Percentiles rank a stretch among this genome's conserved stretches.
Conservation (phyloP, 495 filamentous ascomycete genomes). For the Lasiosphaeriaceae sp. region DNA sequence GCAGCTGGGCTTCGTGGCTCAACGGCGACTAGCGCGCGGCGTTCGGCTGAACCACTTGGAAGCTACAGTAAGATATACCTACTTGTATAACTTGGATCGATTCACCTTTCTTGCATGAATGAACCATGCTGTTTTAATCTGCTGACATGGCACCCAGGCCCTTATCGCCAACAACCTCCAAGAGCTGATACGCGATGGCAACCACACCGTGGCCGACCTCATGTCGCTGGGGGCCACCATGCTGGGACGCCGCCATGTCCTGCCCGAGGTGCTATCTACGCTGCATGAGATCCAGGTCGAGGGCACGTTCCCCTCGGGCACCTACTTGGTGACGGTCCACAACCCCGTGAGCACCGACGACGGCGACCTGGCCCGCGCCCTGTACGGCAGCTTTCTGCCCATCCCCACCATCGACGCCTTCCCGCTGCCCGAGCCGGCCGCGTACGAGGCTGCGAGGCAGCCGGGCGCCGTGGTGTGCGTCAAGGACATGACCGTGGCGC, state of each 20-base stretch:
- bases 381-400: conserved; percentile 92
- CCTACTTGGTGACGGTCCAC: conserved; percentile 93
- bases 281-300: conserved; percentile 87
- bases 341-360: conserved; percentile 84
- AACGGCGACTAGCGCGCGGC: conserved; percentile 83
- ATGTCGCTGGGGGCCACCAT: conserved; percentile 88
- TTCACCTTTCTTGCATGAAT: too few species aligned
- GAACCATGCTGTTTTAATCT: too few species aligned
- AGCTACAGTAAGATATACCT: conserved; percentile 73
- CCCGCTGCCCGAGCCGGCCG: conserved; percentile 53
- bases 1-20: conserved; percentile 83
- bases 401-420: conserved; percentile 66
- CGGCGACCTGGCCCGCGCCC: conserved; percentile 76
- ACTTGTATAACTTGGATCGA: too few species aligned
- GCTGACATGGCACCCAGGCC: conserved; percentile 54
- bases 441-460: conserved; percentile 60
- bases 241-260: conserved; percentile 91
- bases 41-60: conserved; percentile 89
- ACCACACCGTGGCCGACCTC: conserved; percentile 85
- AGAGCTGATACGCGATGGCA: conserved; percentile 96
- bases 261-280: conserved; percentile 72
- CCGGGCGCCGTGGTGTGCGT: conserved; percentile 77
- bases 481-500: conserved; percentile 58
- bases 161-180: conserved; percentile 88
- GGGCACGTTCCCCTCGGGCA: conserved; percentile 86